Percentiles rank a stretch among this genome's conserved stretches.
phyloP scores from a whole-genome alignment of 345 rosid genomes.

The Lepidium aucheri region DNA sequence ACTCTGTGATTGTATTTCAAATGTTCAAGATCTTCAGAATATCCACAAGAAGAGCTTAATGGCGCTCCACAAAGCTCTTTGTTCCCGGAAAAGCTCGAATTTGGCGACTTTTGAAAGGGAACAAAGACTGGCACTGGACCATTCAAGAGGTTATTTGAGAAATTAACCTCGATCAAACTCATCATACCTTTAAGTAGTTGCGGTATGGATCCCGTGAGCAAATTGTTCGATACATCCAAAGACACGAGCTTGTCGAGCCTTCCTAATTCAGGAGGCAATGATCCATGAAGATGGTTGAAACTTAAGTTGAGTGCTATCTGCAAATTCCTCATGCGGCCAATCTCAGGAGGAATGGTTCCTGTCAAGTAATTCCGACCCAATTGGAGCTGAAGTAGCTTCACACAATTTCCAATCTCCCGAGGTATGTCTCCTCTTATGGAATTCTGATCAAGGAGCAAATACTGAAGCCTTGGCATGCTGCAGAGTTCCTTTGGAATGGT shows the following conservation, averaged over 20 bases:
- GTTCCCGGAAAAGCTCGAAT: slow-evolving; percentile 68
- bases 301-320: slow-evolving; percentile 72
- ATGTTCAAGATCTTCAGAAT: slow-evolving; percentile 30
- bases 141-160: slow-evolving; percentile 68
- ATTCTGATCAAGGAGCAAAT: slow-evolving; percentile 61
- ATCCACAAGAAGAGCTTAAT: slow-evolving; percentile 48
- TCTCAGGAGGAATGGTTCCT: slow-evolving; percentile 67
- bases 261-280: slow-evolving; percentile 68
- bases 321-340: slow-evolving; percentile 60
- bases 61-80: slow-evolving; percentile 92
- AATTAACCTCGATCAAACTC: slow-evolving; percentile 88
- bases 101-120: slow-evolving; percentile 85
- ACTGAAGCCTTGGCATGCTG: slow-evolving; percentile 56
- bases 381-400: slow-evolving; percentile 47
- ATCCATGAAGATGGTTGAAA: slow-evolving; percentile 80
- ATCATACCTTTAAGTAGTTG: slow-evolving; percentile 63
- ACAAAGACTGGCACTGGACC: slow-evolving; percentile 65
- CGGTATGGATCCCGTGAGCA: slow-evolving; percentile 74
- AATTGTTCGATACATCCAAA: slow-evolving; percentile 77
- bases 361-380: slow-evolving; percentile 73
- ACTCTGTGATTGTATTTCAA: slow-evolving; percentile 64
- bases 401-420: slow-evolving; percentile 61
- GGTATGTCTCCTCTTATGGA: slow-evolving; percentile 74
- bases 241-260: slow-evolving; percentile 78
- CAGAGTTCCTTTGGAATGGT: slow-evolving; percentile 62